phyloP scores from a whole-genome alignment of 164 flowering plant species.

The Cinnamomum micranthum region DNA sequence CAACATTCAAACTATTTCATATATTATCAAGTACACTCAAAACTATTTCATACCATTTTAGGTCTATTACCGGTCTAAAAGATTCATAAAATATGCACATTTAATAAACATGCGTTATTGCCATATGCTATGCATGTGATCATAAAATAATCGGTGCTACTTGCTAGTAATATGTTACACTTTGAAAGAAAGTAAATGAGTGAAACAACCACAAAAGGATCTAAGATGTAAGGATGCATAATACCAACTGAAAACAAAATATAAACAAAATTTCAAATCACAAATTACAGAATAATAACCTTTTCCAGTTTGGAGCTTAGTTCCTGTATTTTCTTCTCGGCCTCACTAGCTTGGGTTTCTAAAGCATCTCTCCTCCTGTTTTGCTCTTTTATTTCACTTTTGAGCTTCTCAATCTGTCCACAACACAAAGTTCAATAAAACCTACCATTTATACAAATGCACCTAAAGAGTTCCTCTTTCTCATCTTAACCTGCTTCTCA shows the following conservation, averaged over 20 bases:
- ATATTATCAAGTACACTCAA: no score
- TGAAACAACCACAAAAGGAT: background rate
- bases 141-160: background rate
- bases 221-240: background rate
- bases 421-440: constrained; percentile 7
- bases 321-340: background rate
- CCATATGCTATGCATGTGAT: no score
- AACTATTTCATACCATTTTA: background rate
- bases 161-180: background rate
- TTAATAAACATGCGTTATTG: background rate
- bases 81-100: background rate
- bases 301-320: background rate
- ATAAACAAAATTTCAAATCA: background rate
- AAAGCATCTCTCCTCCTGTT: background rate
- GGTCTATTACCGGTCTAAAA: background rate
- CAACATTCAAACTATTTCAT: no score
- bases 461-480: background rate
- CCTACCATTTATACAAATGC: background rate
- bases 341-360: background rate
- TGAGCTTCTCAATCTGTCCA: constrained; percentile 40
- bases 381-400: background rate
- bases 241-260: background rate
- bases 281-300: background rate
- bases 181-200: background rate
- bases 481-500: constrained; percentile 60